Conservation (phyloP, 805 yeast species). For the Monosporozyma unispora region DNA sequence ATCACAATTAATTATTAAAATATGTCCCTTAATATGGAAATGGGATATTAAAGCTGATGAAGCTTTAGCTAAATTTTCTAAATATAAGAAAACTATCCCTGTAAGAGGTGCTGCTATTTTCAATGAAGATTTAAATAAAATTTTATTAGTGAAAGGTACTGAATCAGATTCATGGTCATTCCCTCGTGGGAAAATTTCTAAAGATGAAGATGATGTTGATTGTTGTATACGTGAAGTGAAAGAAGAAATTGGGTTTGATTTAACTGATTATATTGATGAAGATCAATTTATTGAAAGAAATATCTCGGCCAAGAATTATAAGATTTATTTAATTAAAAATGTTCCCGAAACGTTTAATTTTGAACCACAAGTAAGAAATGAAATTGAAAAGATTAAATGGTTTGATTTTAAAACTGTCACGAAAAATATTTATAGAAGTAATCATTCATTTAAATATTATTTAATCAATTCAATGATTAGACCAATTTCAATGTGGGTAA, state of each 20-base stretch:
- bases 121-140: conserved; percentile 57
- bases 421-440: conserved; percentile 25
- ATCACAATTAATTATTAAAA: conserved; percentile 54
- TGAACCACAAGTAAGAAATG: conserved; percentile 77
- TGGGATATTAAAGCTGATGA: conserved; percentile 73
- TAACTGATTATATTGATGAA: conserved; percentile 55
- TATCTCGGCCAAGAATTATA: conserved; percentile 72
- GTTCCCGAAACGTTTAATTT: conserved; percentile 73
- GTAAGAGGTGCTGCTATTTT: conserved; percentile 93
- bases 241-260: conserved; percentile 92
- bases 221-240: conserved; percentile 89
- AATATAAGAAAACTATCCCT: conserved; percentile 83
- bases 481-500: conserved; percentile 43
- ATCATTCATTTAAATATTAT: conserved; percentile 27
- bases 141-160: conserved; percentile 75
- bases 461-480: conserved; percentile 34
- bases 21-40: conserved; percentile 71
- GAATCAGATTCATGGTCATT: conserved; percentile 86
- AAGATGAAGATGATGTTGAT: conserved; percentile 77
- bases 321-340: conserved; percentile 66
- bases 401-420: conserved; percentile 42
- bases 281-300: conserved; percentile 75
- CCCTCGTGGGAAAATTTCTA: conserved; percentile 93
- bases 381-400: conserved; percentile 82
- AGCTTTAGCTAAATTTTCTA: conserved; percentile 70